Conservation (phyloP, 2,329 filamentous ascomycete genomes). For the Fusarium bulbicola region DNA sequence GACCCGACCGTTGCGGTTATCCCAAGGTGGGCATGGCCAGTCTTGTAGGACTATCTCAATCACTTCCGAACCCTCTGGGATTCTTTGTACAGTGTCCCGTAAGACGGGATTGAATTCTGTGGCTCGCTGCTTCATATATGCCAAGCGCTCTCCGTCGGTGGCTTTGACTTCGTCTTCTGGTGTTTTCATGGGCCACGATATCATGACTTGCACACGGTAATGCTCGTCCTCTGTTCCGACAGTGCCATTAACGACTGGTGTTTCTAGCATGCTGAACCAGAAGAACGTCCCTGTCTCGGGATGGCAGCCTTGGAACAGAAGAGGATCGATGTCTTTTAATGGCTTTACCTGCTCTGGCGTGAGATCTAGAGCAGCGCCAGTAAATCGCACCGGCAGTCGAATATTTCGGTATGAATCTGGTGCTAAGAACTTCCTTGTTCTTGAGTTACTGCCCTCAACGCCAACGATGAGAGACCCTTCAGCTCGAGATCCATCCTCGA, state of each 20-base stretch:
- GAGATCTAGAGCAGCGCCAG: constrained; percentile 1
- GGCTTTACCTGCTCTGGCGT: constrained; percentile 10
- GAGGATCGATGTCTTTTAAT: not conserved
- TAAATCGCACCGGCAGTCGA: not conserved
- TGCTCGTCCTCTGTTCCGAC: not conserved
- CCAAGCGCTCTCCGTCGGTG: not conserved
- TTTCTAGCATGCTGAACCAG: constrained; percentile 2
- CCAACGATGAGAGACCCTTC: constrained; percentile 1
- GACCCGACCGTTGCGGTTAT: not conserved
- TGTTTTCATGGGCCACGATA: constrained; percentile 1
- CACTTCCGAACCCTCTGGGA: not conserved
- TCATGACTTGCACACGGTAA: constrained; percentile 3
- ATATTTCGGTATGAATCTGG: constrained; percentile 2
- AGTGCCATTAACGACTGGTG: not conserved
- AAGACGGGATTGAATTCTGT: not conserved
- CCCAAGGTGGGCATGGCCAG: constrained; percentile 7
- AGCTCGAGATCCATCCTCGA: not conserved
- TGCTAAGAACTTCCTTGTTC: not conserved
- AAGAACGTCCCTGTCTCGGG: not conserved
- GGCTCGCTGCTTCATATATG: constrained; percentile 8
- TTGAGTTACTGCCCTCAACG: constrained; percentile 11
- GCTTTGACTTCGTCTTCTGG: constrained; percentile 4
- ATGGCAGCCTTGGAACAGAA: constrained; percentile 5
- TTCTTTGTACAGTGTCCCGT: not conserved
- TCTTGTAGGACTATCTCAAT: constrained; percentile 5